Evolutionary conservation across 306 rosid species (phyloP), one percentile per base, ranked within the genome.

Genomic region (Hippophae gyantsensis): DNA sequence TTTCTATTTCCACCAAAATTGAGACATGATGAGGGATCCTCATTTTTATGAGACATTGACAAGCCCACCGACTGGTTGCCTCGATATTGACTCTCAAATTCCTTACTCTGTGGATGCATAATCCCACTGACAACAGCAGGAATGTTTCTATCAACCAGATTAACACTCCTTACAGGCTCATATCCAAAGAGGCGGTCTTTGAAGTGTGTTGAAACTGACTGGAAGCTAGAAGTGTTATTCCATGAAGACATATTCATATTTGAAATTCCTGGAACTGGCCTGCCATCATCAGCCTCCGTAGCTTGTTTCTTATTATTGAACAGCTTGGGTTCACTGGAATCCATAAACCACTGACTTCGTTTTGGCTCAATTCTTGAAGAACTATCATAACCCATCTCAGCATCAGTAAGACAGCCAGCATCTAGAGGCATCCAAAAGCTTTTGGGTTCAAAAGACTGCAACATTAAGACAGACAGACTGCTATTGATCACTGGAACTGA

Each of bases 401-500:
- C 99, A 56, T 86, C 87, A 59, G 92, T 77, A 58, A 92, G 67
- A 76, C 85, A 82, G 10, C 85, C 84, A 71, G 84, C 86, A 61
- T 86, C 88, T 56, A 83, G 80, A 2, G 70, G 74, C 78, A 82
- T 73, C 95, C 95, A 92, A 72, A 80, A 79, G 79, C 78, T 75
- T 78, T 86, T 88, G 68, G 74, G 89, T 86, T 87, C 95, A 68
- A 73, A 88, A 57, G 96, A 92, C 95, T 86, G 78, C 65, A 74
- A 68, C 54, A 43, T 6, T 56, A 69, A 18, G 57, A 57, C 42
- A 46, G 60, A 65, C 63, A 14, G 48, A 12, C 54, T 27, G 12
- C 55, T 3, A 27, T 60, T 23, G 32, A 42, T 9, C 7, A 25
- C 25, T 42, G 43, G 49, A 50, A 48, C 42, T 58, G 44, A 60